Percentiles rank a stretch among this genome's conserved stretches.
Evolutionary conservation across 805 yeast species (phyloP).

Genomic region (Millerago galiae): DNA sequence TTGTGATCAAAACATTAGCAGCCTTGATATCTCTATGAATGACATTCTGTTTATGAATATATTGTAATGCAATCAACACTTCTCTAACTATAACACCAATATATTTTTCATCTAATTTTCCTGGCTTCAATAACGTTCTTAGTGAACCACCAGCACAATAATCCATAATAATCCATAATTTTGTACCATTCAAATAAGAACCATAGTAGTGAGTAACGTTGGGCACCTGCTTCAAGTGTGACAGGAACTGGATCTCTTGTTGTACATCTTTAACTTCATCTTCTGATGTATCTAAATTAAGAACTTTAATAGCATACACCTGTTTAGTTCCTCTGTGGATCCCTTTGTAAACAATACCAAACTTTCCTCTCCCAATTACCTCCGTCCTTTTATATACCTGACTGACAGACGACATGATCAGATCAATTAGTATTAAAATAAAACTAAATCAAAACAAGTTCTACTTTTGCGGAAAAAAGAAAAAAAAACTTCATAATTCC

Average conservation of each 20-base stretch:
- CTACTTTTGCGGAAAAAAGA: too few relatives aligned
- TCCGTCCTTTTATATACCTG: conserved; percentile 71
- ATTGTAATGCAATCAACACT: conserved; percentile 65
- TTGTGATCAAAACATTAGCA: conserved; percentile 84
- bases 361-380: conserved; percentile 92
- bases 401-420: conserved; percentile 22
- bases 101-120: conserved; percentile 78
- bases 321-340: conserved; percentile 60
- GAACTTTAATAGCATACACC: conserved; percentile 86
- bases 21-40: conserved; percentile 96
- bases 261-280: conserved; percentile 96
- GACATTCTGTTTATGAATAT: conserved; percentile 82
- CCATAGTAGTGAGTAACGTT: conserved; percentile 92
- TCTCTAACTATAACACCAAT: conserved; percentile 84
- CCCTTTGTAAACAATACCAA: conserved; percentile 95
- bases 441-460: background rate
- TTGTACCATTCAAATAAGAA: conserved; percentile 8
- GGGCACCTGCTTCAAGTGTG: conserved; percentile 78
- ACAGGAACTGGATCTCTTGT: conserved; percentile 79
- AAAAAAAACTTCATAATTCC: too few relatives aligned
- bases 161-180: conserved; percentile 62
- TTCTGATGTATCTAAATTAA: conserved; percentile 85
- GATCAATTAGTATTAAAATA: too few relatives aligned
- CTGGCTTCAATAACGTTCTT: conserved; percentile 71
- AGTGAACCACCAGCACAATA: conserved; percentile 93